Evolutionary conservation across 192 early-diverging fungal species (phyloP), one percentile per base, ranked within the genome.

Genomic region (Backusella tarrabulga): DNA sequence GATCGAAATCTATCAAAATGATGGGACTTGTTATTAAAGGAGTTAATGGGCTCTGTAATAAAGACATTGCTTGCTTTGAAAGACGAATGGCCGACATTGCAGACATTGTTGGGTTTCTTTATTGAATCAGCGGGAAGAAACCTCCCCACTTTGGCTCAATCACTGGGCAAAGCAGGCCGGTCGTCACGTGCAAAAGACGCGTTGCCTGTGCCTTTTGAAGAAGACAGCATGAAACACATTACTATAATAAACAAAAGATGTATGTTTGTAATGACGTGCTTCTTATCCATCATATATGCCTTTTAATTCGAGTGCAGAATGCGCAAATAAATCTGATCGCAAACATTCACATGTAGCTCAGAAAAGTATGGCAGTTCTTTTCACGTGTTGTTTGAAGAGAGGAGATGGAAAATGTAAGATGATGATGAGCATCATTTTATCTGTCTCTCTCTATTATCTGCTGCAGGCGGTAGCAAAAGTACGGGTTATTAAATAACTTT

Each of bases 1-100:
- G 73, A 56, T 74, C 73, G 19, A 74, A 74, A n/a, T 74, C 73
- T 19, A 74, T 56, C 38, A 74, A 74, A 26, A 74, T 46, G 56
- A 63, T 23, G 19, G 56, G 56, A 63, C 3, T 26, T 63, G 56
- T 26, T 23, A 63, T 63, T 29, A 63, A 29, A 29, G 56, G 56
- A 4, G 19, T 63, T 29, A 63, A 29, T 63, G 56, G 56, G 56
- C 9, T 63, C 23, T 63, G 56, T 29, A 63, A 26, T 29, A 63
- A 63, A 63, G 56, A 63, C 56, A 63, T 63, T 63, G 56, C 56
- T 63, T 11, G 56, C 56, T 26, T 63, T 11, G 56, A 29, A 63
- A 63, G 23, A 63, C 56, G 56, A 29, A 63, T 26, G 4, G 56
- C 56, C 14, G 56, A 29, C 56, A 63, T 63, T 2, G 9, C 56